Conservation (phyloP, 2,329 filamentous ascomycete genomes). For the Botrytis tulipae region DNA sequence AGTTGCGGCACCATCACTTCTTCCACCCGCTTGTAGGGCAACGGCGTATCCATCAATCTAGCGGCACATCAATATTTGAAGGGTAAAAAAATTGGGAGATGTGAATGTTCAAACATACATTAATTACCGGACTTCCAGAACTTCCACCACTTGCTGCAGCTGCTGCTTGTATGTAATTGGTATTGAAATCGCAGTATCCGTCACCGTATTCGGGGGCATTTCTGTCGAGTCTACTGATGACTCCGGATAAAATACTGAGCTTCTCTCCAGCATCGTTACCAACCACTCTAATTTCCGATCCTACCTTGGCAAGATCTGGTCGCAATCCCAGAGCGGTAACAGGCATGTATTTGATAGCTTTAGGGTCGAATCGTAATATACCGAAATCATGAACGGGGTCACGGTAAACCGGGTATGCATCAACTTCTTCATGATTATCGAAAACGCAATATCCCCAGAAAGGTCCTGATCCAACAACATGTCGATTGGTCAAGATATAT, state of each 20-base stretch:
- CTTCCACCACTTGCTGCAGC: constrained; percentile 95
- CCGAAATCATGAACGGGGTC: constrained; percentile 99
- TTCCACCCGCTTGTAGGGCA: constrained; percentile 88
- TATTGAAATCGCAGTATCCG: constrained; percentile 96
- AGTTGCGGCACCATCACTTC: constrained; percentile 91
- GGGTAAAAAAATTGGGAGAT: background rate
- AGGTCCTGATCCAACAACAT: constrained; percentile 91
- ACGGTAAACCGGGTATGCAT: constrained; percentile 94
- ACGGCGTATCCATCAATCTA: constrained; percentile 82
- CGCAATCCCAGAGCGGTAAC: constrained; percentile 75
- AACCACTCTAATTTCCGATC: constrained; percentile 92
- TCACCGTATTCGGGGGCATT: constrained; percentile 98
- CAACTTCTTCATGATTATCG: constrained; percentile 96
- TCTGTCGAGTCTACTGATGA: constrained; percentile 91
- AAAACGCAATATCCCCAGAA: constrained; percentile 99
- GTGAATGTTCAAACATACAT: constrained; percentile 42
- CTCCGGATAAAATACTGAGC: constrained; percentile 93
- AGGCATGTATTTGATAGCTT: constrained; percentile 95
- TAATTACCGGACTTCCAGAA: constrained; percentile 97
- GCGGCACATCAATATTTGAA: background rate
- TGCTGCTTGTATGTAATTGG: constrained; percentile 95
- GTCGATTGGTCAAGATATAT: constrained; percentile 83
- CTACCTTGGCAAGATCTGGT: constrained; percentile 85
- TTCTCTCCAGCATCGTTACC: constrained; percentile 99
- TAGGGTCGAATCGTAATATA: constrained; percentile 92